Evolutionary conservation across 208 protist species (phyloP), one percentile per base, ranked within the genome.

Genomic region (Porcisia hertigi): DNA sequence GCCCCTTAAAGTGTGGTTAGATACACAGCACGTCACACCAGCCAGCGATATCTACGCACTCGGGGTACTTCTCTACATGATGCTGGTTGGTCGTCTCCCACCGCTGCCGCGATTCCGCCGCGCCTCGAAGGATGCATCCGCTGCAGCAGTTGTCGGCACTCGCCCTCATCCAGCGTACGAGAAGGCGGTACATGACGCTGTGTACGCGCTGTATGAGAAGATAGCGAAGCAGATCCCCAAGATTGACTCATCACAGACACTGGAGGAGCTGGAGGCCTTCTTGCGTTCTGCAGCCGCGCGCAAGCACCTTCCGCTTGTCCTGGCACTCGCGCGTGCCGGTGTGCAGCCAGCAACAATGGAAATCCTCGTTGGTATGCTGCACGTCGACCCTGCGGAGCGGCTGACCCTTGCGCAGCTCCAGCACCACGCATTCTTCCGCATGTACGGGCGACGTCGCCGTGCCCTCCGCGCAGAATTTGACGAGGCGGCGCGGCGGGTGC

Each of bases 1-100:
- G 36, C 43, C 34, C 9, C 69, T 60, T 34, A 41, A 69, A 1
- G 64, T 84, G 2, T 87, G 78, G 76, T 55, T 78, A 9, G 59
- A 79, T 39, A 59, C 36, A 36, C 62, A 82, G 9, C 23, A 36
- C 53, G 11, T 52, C 0, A 58, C 53, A 3, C 52, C 69, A 9
- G 79, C 79, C 2, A n/a, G 85, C 14, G 91, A 95, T 66, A 74
- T 79, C 65, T 95, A 86, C 79, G 80, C 83, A 16, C 64, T 93
- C 34, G 91, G 91, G 16, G 87, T 90, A 23, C 59, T 95, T 58
- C 75, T 92, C 49, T 93, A 88, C 63, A 79, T 81, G 59, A 80
- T 93, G 82, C 69, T 91, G 11, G 66, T 86, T 12, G 87, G 88
- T 1, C 84, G 76, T 1, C 64, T 79, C 18, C 86, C 82, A 18